Evolutionary conservation across 768 basidiomycete species (phyloP).

Genomic region (Collybiopsis confluens): DNA sequence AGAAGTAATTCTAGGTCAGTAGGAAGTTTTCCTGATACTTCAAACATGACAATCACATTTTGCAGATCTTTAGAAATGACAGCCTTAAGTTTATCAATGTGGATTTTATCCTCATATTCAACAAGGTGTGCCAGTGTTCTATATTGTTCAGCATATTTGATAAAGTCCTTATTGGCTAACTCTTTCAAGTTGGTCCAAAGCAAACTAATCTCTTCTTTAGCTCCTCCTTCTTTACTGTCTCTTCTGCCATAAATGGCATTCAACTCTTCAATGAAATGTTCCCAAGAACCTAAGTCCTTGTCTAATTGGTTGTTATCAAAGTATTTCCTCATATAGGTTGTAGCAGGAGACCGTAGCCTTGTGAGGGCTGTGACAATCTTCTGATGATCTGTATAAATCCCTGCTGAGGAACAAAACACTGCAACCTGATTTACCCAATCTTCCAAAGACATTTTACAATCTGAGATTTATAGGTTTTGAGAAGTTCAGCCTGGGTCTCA

Average conservation of each 20-base stretch:
- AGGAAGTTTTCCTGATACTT: neutral
- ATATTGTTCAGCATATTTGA: slow-evolving; percentile 7
- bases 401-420: neutral
- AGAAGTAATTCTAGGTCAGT: neutral
- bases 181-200: too few relatives aligned
- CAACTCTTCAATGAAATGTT: neutral
- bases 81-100: neutral
- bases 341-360: neutral
- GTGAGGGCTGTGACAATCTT: neutral
- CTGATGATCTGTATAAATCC: slow-evolving; percentile 1
- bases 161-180: slow-evolving; percentile 1
- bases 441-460: neutral
- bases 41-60: neutral
- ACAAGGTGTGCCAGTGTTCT: slow-evolving; percentile 1
- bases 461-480: neutral
- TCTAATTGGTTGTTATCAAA: neutral
- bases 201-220: too few relatives aligned
- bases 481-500: neutral
- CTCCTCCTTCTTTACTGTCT: slow-evolving; percentile 1
- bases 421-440: slow-evolving; percentile 3
- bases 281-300: neutral
- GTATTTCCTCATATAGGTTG: slow-evolving; percentile 1
- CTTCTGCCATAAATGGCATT: neutral
- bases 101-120: neutral
- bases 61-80: neutral